phyloP scores from a whole-genome alignment of 371 early-diverging fungal species.

The Mortierella sp. region DNA sequence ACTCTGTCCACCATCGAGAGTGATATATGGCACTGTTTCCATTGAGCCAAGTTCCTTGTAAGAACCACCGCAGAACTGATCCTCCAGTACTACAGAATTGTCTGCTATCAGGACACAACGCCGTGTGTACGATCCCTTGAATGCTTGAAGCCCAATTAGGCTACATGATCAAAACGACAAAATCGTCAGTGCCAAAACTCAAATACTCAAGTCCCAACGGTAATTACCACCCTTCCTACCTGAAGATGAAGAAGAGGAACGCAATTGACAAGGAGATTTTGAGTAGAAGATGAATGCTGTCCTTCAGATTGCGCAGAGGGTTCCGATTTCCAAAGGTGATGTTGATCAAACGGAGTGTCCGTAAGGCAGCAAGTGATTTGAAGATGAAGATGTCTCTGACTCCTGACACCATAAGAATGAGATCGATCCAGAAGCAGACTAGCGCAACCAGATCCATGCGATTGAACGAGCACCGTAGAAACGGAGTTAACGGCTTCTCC shows the following conservation, averaged over 20 bases:
- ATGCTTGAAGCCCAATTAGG: conserved; percentile 71
- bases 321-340: conserved; percentile 69
- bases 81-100: conserved; percentile 1
- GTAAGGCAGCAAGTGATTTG: conserved; percentile 65
- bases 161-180: conserved; percentile 23
- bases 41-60: conserved; percentile 8
- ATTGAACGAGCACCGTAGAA: conserved; percentile 73
- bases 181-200: not conserved
- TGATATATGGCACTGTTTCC: conserved; percentile 16
- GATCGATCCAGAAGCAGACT: conserved; percentile 68
- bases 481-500: no score
- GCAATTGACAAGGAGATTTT: conserved; percentile 69
- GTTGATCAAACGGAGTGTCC: conserved; percentile 67
- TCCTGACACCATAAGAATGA: conserved; percentile 56
- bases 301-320: conserved; percentile 70
- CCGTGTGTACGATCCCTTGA: conserved; percentile 71
- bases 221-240: conserved; percentile 42
- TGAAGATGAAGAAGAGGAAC: conserved; percentile 73
- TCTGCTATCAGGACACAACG: conserved; percentile 58
- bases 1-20: not conserved
- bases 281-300: conserved; percentile 68
- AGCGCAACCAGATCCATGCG: conserved; percentile 71
- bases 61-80: conserved; percentile 39
- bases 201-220: not conserved
- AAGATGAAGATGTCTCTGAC: conserved; percentile 62